Base-by-base conservation (phyloP, 306 rosid species). In the Pyrus betulifolia region DNA sequence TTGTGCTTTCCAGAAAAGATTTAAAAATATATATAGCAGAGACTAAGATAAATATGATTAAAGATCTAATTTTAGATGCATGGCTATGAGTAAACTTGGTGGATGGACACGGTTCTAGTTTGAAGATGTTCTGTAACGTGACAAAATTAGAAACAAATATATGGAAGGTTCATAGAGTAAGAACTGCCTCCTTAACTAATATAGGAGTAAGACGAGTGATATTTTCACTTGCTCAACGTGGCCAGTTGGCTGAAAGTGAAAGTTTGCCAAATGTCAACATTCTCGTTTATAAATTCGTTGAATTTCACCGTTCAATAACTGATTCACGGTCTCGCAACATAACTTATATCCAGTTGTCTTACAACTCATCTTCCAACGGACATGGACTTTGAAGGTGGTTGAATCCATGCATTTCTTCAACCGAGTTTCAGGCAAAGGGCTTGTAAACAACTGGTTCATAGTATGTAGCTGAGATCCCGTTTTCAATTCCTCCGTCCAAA, bases 161-260 rank as follows among this genome's bases (percentile, higher is more conserved):
- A 31, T 71, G 30, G 21, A 71, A 54, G 65, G 49, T 33, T 72
- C 67, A 38, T 22, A 1, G 13, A 22, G 67, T 58, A 25, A 31
- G 59, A 42, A 35, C 15, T 61, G 45, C 35, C 58, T 6, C 77
- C 61, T 60, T 44, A 2, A 44, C 69, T 25, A 23, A 27, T 51
- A 74, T 11, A 15, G 25, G 40, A 17, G 13, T 5, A 21, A n/a
- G 14, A 40, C 23, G 33, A 23, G 25, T 51, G 55, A 61, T n/a
- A 17, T 7, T 27, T 71, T 81, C 74, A 76, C 81, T 31, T 30
- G 25, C 63, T 17, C 25, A 64, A 71, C 78, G 65, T 66, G 78
- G 75, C 81, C 84, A 81, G 78, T 73, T 71, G 81, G 63, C 55
- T 65, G 78, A 71, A 63, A 64, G 44, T 61, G 74, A 70, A 65